Evolutionary conservation across 352 stramenopile species (phyloP).

Genomic region (Globisporangium cylindrosporum): DNA sequence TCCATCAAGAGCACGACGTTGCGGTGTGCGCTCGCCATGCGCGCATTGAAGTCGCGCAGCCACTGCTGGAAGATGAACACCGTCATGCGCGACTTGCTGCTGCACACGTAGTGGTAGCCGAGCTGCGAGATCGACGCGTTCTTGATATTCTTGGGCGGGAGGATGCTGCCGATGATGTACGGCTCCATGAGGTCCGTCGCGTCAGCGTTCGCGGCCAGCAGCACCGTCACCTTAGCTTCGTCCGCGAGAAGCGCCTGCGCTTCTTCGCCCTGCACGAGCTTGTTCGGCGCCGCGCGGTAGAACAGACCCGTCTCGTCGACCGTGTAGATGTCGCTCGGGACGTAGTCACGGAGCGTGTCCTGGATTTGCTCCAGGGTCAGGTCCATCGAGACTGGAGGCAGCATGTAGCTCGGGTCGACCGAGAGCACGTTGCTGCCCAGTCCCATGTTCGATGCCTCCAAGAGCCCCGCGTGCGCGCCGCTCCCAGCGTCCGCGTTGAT

Average conservation of each 20-base stretch:
- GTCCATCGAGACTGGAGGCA: constrained; percentile 78
- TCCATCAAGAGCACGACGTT: constrained; percentile 84
- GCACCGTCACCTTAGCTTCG: constrained; percentile 68
- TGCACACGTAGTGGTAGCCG: constrained; percentile 86
- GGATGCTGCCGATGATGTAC: constrained; percentile 79
- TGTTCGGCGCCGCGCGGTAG: constrained; percentile 81
- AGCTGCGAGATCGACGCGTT: constrained; percentile 78
- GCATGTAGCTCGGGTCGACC: constrained; percentile 72
- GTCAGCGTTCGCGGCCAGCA: constrained; percentile 74
- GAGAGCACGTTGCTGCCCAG: constrained; percentile 28
- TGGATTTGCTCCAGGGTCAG: constrained; percentile 84
- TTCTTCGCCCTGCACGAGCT: constrained; percentile 81
- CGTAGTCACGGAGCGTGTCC: constrained; percentile 79
- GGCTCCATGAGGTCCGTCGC: constrained; percentile 79
- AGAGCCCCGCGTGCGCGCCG: constrained; percentile 21
- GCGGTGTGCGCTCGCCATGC: constrained; percentile 82
- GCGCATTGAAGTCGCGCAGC: constrained; percentile 82
- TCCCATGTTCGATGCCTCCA: constrained; percentile 56
- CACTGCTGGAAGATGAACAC: constrained; percentile 89
- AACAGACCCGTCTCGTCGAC: constrained; percentile 87
- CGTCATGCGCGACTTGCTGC: constrained; percentile 81
- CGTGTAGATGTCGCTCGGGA: constrained; percentile 80
- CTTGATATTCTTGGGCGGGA: constrained; percentile 76
- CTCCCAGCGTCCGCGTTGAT: background rate
- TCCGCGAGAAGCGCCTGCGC: constrained; percentile 70